Percentiles rank a stretch among this genome's conserved stretches.
These are phyloP conservation scores for Exophiala sideris DNA, from an alignment of 2,329 filamentous ascomycete species.

Conservation along the genomic window DNA sequence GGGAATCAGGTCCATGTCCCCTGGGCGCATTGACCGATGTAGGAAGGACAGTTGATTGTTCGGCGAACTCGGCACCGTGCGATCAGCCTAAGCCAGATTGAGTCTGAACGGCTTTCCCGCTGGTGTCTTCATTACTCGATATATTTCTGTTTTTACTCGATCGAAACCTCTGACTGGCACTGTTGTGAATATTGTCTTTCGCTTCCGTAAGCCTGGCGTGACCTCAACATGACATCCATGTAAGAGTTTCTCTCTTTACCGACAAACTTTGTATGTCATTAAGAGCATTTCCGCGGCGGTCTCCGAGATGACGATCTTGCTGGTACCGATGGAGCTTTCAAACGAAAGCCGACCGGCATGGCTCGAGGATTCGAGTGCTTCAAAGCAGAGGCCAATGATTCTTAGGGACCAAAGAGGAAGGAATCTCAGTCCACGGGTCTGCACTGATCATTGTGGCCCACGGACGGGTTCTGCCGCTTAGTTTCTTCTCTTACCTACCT, in stretches of 20 bases:
- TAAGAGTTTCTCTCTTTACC: neutral
- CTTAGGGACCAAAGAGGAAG: no score
- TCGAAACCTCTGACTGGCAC: constrained; percentile 25
- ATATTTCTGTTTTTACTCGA: constrained; percentile 24
- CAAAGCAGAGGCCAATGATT: no score
- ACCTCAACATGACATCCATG: neutral
- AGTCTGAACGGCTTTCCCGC: constrained; percentile 8
- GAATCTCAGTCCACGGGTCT: no score
- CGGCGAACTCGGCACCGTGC: constrained; percentile 8
- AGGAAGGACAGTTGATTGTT: neutral
- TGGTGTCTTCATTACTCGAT: constrained; percentile 24
- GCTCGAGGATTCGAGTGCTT: no score
- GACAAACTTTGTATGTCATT: no score
- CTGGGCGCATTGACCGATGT: constrained; percentile 2
- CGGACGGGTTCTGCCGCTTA: no score
- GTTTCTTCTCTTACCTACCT: no score
- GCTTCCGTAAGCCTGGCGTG: constrained; percentile 3
- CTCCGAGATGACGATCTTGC: no score
- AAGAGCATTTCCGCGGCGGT: no score
- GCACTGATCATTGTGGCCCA: no score
- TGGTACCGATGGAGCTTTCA: no score
- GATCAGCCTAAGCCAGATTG: constrained; percentile 16
- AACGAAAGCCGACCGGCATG: no score
- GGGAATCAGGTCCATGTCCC: constrained; percentile 1
- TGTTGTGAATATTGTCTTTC: constrained; percentile 1